Base-by-base conservation (phyloP, 208 protist species). In the Phytomonas sp. region DNA sequence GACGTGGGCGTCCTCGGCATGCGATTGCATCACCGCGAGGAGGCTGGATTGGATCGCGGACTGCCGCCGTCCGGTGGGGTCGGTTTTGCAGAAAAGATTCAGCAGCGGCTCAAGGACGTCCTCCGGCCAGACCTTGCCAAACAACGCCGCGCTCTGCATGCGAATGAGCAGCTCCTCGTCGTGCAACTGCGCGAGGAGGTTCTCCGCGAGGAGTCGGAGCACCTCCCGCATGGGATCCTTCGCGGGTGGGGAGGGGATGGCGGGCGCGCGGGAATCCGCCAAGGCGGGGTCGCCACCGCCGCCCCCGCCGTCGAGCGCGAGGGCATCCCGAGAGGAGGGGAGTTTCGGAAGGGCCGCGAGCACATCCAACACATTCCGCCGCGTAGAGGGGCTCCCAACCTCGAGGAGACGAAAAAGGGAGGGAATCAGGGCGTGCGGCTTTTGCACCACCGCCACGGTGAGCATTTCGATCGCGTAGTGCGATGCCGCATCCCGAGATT, bases 101-200 rank as follows among this genome's bases (percentile, higher is more conserved):
- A 95, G 61, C 53, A 95, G 77, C 7, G 90, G 87, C 36, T 76
- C 60, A 43, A 89, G 53, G 13, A 93, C 85, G 71, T 95, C 90
- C 36, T 83, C 77, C 1, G 87, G 85, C 66, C 78, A 82, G 8
- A 95, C 87, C 62, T 91, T 91, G 28, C 79, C 78, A 68, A 95
- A 95, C 36, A 95, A 76, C 5, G 77, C 72, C 17, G 87, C 82
- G 60, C 75, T 83, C 61, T 86, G 73, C 67, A 95, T 53, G 4
- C 90, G 83, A 43, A 91, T 71, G 20, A 81, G 79, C 32, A 95
- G 70, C 71, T 95, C 87, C 40, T 91, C 85, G 60, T 95, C 90
- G 15, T 89, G 72, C 9, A 95, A 70, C 31, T 83, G 85, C 28
- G 92, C 56, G 15, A 95, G 67, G 31, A 95, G 70, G 37, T 95